Conservation (phyloP, 257 asterid species). For the Ehretia macrophylla region DNA sequence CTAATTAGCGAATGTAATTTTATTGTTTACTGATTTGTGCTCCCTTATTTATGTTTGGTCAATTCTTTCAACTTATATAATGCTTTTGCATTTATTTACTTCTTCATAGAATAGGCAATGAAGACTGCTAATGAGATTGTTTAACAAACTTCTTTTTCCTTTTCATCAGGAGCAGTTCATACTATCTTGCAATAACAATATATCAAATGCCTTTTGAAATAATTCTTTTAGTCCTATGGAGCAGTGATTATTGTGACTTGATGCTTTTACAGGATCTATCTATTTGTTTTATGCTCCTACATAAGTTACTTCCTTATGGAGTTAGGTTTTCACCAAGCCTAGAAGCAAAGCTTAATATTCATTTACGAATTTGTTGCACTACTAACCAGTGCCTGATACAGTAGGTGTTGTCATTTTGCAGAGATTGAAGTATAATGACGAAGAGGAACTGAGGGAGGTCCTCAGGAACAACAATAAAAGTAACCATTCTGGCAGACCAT, state of each 20-base stretch:
- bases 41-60: no score
- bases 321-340: background rate
- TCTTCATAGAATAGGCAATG: no score
- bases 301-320: background rate
- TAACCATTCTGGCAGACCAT: constrained; percentile 35
- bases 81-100: no score
- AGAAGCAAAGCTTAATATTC: background rate
- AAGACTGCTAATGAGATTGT: no score
- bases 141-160: no score
- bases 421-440: constrained; percentile 62
- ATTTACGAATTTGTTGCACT: background rate
- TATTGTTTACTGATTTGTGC: no score
- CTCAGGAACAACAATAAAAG: constrained; percentile 34
- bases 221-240: background rate
- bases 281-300: background rate
- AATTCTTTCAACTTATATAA: no score
- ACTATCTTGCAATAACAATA: background rate
- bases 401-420: constrained; percentile 21
- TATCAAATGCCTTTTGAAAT: background rate
- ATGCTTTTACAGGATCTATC: background rate
- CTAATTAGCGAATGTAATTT: no score
- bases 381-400: background rate
- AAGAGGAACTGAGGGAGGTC: constrained; percentile 52
- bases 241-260: background rate
- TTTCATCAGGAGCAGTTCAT: background rate